phyloP scores from a whole-genome alignment of 2,329 filamentous ascomycete genomes.

The Hypocrella siamensis region DNA sequence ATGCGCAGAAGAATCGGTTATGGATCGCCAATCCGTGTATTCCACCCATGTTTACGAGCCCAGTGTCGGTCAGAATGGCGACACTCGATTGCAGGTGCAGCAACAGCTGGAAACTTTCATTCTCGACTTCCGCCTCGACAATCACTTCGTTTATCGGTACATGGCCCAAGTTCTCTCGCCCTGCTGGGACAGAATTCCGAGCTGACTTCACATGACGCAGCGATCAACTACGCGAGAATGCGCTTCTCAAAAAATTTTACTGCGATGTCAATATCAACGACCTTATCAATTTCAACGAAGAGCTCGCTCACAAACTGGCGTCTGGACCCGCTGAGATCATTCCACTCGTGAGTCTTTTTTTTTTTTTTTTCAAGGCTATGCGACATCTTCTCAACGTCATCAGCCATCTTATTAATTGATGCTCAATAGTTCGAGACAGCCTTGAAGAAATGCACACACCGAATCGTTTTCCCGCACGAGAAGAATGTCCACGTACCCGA shows the following conservation, averaged over 20 bases:
- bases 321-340: slow-evolving; percentile 88
- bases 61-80: slow-evolving; percentile 47
- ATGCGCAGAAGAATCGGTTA: slow-evolving; percentile 16
- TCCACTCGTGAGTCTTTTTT: slow-evolving; percentile 52
- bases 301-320: slow-evolving; percentile 76
- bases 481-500: slow-evolving; percentile 57
- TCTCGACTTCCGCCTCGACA: slow-evolving; percentile 85
- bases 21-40: slow-evolving; percentile 84
- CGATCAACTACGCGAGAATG: slow-evolving; percentile 91
- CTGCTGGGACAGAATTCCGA: no score
- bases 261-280: slow-evolving; percentile 95
- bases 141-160: slow-evolving; percentile 86
- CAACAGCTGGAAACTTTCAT: slow-evolving; percentile 78
- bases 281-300: slow-evolving; percentile 90
- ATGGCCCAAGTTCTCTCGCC: no score
- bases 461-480: slow-evolving; percentile 76
- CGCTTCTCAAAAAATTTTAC: slow-evolving; percentile 82
- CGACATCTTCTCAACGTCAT: no score
- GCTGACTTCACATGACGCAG: slow-evolving; percentile 35
- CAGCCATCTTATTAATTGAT: no score
- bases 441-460: slow-evolving; percentile 77
- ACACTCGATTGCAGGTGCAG: slow-evolving; percentile 58
- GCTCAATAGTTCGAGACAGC: slow-evolving; percentile 67
- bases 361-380: not conserved
- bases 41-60: slow-evolving; percentile 67